Evolutionary conservation across 306 rosid species (phyloP).

Genomic region (Biancaea sappan): DNA sequence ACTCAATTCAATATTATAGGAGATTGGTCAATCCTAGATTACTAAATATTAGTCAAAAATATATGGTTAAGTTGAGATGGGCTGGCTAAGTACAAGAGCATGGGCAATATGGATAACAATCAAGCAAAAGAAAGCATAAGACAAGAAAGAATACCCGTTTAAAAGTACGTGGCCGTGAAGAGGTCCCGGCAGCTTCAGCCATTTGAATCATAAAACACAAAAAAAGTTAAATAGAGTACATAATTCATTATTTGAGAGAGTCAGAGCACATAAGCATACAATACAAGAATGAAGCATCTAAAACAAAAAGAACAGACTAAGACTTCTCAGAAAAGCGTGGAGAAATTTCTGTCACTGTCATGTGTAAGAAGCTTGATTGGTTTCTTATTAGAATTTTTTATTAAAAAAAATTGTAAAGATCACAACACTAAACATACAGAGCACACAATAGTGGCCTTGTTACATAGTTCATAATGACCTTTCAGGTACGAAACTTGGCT

Average conservation of each 20-base stretch:
- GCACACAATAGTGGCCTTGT: not conserved
- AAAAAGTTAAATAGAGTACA: not conserved
- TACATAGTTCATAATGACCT: not conserved
- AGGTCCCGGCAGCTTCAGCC: conserved; percentile 43
- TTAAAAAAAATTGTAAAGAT: not conserved
- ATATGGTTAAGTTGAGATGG: not conserved
- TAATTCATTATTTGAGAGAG: not conserved
- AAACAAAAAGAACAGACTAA: not conserved
- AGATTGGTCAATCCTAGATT: not conserved
- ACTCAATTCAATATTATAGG: not conserved
- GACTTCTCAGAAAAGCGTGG: not conserved
- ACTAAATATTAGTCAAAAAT: not conserved
- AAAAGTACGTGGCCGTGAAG: conserved; percentile 40
- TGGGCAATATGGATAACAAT: not conserved
- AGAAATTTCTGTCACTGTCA: not conserved
- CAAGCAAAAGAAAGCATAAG: not conserved
- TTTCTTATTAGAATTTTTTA: too few species aligned
- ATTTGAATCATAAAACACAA: conserved; percentile 4
- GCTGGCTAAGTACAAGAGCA: not conserved
- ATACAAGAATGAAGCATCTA: not conserved
- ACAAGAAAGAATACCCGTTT: conserved; percentile 32
- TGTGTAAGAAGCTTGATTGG: not conserved
- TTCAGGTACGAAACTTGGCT: not conserved
- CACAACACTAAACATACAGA: not conserved
- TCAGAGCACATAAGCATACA: not conserved